phyloP scores from a whole-genome alignment of 1,139 yeast genomes.

The Yamadazyma mexicana region DNA sequence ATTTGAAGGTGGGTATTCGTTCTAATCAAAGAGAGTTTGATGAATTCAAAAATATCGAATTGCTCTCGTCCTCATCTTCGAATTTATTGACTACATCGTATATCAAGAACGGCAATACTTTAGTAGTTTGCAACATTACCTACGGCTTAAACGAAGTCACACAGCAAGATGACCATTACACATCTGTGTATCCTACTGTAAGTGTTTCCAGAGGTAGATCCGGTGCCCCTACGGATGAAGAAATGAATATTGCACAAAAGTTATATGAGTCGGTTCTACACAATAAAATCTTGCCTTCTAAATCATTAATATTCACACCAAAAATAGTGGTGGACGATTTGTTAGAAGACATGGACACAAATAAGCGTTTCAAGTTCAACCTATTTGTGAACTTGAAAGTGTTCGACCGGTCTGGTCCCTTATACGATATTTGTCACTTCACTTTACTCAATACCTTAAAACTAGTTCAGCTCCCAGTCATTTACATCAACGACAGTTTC shows the following conservation, averaged over 20 bases:
- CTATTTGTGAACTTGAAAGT: conserved; percentile 75
- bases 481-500: conserved; percentile 46
- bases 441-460: conserved; percentile 65
- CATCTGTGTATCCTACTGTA: conserved; percentile 73
- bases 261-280: conserved; percentile 60
- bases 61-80: conserved; percentile 23
- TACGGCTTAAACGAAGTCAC: conserved; percentile 63
- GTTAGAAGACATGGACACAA: conserved; percentile 20
- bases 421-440: conserved; percentile 75
- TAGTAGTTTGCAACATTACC: conserved; percentile 72
- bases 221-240: conserved; percentile 89
- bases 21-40: conserved; percentile 69
- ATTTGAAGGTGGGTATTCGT: conserved; percentile 68
- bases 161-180: conserved; percentile 21
- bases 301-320: conserved; percentile 24
- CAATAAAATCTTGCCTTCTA: conserved; percentile 50
- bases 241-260: conserved; percentile 75
- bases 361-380: conserved; percentile 54
- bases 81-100: conserved; percentile 66
- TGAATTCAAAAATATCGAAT: conserved; percentile 65
- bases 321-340: conserved; percentile 48
- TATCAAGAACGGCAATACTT: conserved; percentile 71
- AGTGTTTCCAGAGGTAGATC: conserved; percentile 73
- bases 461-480: conserved; percentile 62
- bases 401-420: conserved; percentile 78